A percentile compares a stretch with the other conserved stretches of the same genome.
These are phyloP conservation scores for Combretum micranthum DNA, from an alignment of 345 rosid genomes.

Conservation along the genomic window DNA sequence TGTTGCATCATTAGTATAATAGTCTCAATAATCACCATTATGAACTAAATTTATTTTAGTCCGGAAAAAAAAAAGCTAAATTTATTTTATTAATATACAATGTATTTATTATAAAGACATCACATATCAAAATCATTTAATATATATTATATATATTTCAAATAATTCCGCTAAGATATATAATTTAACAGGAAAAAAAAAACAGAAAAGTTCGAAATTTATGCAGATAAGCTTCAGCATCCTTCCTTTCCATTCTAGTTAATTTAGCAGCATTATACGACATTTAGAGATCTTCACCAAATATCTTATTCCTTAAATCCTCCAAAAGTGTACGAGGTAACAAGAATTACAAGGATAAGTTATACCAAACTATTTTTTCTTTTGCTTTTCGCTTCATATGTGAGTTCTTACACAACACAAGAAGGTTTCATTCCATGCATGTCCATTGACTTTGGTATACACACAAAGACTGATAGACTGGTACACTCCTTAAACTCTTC, in stretches of 20 bases:
- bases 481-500: conserved; percentile 24
- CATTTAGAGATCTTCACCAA: background rate
- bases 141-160: no score
- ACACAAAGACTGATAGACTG: conserved; percentile 12
- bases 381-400: conserved; percentile 9
- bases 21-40: no score
- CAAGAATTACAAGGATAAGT: background rate
- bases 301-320: background rate
- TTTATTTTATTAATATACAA: no score
- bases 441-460: conserved; percentile 18
- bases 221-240: background rate
- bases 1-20: no score
- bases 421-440: conserved; percentile 25
- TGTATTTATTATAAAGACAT: no score
- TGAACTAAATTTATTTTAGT: no score
- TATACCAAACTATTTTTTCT: background rate
- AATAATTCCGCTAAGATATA: no score
- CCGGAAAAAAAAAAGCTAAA: no score
- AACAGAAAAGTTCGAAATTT: no score
- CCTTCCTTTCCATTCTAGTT: background rate
- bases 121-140: no score
- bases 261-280: background rate
- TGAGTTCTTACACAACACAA: background rate
- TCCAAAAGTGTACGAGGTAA: background rate
- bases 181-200: no score